phyloP scores from a whole-genome alignment of 2,329 filamentous ascomycete species.

The Trichoderma endophyticum region DNA sequence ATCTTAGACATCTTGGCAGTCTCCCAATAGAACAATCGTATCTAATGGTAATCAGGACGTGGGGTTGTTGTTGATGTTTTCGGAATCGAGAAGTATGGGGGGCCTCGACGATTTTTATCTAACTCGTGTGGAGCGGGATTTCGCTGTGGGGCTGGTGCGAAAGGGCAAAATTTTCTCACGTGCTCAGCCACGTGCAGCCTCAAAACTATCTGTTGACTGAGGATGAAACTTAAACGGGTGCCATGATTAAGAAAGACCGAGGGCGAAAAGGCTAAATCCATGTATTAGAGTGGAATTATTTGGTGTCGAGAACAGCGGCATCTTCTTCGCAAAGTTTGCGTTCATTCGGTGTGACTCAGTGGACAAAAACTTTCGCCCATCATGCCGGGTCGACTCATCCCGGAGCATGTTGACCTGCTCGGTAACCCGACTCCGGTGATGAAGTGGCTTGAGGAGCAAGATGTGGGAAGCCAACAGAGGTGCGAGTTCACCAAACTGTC shows the following conservation, averaged over 20 bases:
- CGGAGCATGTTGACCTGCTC: slow-evolving; percentile 33
- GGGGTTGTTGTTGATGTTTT: slow-evolving; percentile 26
- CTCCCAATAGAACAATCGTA: slow-evolving; percentile 70
- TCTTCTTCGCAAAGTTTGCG: neutral
- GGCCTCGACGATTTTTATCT: slow-evolving; percentile 24
- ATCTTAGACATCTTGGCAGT: slow-evolving; percentile 87
- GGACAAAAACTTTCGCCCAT: neutral
- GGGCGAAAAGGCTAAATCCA: neutral
- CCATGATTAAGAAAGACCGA: neutral
- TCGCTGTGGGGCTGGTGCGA: slow-evolving; percentile 26
- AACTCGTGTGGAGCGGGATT: slow-evolving; percentile 27
- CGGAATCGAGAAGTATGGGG: slow-evolving; percentile 9
- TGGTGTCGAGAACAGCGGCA: neutral
- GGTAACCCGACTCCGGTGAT: slow-evolving; percentile 37
- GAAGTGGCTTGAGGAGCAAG: slow-evolving; percentile 44
- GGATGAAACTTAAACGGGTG: neutral
- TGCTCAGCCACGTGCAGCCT: slow-evolving; percentile 30
- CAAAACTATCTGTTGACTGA: neutral
- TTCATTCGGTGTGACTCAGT: slow-evolving; percentile 19
- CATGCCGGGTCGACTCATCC: slow-evolving; percentile 24
- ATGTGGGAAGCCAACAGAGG: slow-evolving; percentile 34
- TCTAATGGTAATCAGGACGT: slow-evolving; percentile 67
- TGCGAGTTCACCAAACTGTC: slow-evolving; percentile 28
- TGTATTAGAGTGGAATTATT: neutral
- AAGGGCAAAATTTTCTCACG: slow-evolving; percentile 39